Percentiles rank a stretch among this genome's conserved stretches.
Conservation (phyloP, 306 rosid species). For the Pterocarpus santalinus region DNA sequence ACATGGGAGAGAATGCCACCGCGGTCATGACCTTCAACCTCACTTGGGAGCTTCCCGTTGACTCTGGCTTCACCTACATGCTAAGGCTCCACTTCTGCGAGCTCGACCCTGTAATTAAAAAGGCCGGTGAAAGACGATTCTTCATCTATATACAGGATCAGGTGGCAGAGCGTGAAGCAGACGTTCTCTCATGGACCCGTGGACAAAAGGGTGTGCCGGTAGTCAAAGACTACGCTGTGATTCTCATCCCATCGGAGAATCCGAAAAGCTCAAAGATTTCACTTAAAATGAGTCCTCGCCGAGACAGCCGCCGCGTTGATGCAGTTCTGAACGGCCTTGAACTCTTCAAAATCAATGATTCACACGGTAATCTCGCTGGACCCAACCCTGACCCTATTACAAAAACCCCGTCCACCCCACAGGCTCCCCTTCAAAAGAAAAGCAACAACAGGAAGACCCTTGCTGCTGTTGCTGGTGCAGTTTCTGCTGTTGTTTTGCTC, state of each 20-base stretch:
- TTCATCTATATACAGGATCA: neutral
- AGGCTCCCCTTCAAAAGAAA: conserved; percentile 54
- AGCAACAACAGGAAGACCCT: neutral
- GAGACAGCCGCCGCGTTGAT: neutral
- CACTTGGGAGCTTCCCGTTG: neutral
- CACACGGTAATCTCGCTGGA: neutral
- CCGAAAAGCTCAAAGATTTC: neutral
- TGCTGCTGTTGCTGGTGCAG: neutral
- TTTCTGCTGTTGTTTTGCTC: neutral
- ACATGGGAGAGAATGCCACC: conserved; percentile 2
- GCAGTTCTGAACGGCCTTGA: neutral
- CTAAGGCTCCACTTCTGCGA: neutral
- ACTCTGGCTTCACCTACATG: neutral
- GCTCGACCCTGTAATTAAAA: neutral
- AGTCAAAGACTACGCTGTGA: neutral
- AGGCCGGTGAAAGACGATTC: neutral
- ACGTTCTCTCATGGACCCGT: neutral
- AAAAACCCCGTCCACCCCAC: neutral
- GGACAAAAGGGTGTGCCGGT: neutral
- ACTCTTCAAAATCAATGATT: neutral
- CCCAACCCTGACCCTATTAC: neutral
- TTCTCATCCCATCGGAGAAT: neutral
- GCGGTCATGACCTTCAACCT: neutral
- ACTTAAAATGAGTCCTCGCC: neutral
- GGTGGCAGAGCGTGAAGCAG: neutral